These are phyloP conservation scores for Rutidosis leptorrhynchoides DNA, from an alignment of 129 eudicot species.

Conservation along the genomic window DNA sequence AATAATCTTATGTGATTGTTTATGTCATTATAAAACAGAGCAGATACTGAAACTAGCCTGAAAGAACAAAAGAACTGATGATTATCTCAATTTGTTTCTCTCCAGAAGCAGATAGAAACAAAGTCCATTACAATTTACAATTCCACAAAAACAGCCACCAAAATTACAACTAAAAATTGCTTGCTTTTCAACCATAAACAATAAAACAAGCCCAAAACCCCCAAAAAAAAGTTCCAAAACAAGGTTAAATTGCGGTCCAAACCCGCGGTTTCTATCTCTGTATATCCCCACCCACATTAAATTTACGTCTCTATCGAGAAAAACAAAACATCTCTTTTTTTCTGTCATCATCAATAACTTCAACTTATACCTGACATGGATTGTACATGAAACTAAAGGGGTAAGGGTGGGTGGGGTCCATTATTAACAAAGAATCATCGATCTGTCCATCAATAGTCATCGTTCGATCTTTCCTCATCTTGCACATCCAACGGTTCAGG, in stretches of 20 bases:
- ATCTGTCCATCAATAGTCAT: conserved; percentile 26
- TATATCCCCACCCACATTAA: conserved; percentile 27
- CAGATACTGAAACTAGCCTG: background rate
- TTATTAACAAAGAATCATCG: conserved; percentile 39
- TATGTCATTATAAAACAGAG: too few relatives aligned
- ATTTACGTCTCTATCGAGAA: conserved; percentile 22
- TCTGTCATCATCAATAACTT: conserved; percentile 29
- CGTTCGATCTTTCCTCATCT: conserved; percentile 46
- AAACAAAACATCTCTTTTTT: conserved; percentile 31
- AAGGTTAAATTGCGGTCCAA: background rate
- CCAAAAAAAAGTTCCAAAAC: conserved; percentile 7
- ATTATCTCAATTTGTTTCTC: conserved; percentile 25
- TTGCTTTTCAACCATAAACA: conserved; percentile 33
- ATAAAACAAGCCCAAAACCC: conserved; percentile 35
- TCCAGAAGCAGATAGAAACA: conserved; percentile 27
- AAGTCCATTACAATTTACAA: conserved; percentile 50
- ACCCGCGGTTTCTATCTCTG: conserved; percentile 28
- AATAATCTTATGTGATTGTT: too few relatives aligned
- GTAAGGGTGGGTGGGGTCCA: conserved; percentile 18
- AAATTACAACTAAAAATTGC: conserved; percentile 29
- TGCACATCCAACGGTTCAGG: conserved; percentile 68
- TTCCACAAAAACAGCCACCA: conserved; percentile 29
- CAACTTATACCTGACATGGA: too few relatives aligned
- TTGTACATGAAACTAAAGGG: conserved; percentile 21
- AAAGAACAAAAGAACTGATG: conserved; percentile 15